Percentiles rank a stretch among this genome's conserved stretches.
Evolutionary conservation across 78 protist genomes (phyloP).

Genomic region (Dictyostelium intermedium): DNA sequence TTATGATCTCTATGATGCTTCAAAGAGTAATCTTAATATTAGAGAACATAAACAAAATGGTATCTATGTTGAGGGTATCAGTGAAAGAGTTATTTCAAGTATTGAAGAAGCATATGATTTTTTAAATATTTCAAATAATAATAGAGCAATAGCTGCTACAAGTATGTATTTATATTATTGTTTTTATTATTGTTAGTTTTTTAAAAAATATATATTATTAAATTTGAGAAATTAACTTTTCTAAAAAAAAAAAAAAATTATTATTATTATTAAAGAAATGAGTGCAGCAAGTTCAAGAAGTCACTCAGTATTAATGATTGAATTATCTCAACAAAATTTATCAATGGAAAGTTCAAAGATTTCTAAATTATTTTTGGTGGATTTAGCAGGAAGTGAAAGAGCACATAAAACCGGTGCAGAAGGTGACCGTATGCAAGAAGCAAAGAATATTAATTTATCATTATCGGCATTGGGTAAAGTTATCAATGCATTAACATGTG

Average conservation of each 20-base stretch:
- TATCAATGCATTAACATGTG: conserved; percentile 64
- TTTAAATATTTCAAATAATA: conserved; percentile 54
- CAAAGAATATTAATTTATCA: conserved; percentile 86
- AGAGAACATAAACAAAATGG: conserved; percentile 78
- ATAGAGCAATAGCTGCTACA: conserved; percentile 86
- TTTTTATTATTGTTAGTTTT: not conserved
- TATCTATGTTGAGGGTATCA: conserved; percentile 68
- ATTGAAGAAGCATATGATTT: conserved; percentile 58
- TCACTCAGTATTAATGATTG: conserved; percentile 86
- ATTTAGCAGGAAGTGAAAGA: conserved; percentile 94
- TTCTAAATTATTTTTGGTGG: conserved; percentile 84
- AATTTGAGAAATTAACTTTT: not conserved
- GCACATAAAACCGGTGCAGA: conserved; percentile 81
- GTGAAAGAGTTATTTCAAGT: conserved; percentile 20
- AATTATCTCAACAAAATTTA: conserved; percentile 74
- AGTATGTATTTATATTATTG: not conserved
- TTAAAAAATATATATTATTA: too few relatives aligned
- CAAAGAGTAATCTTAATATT: conserved; percentile 11
- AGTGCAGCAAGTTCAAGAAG: conserved; percentile 88
- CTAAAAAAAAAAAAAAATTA: not conserved
- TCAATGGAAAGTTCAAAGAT: conserved; percentile 17
- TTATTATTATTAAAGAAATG: conserved; percentile 51
- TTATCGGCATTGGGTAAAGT: conserved; percentile 90
- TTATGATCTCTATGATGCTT: conserved; percentile 57
- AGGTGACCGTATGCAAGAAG: conserved; percentile 91